These are phyloP conservation scores for Trifolium dubium DNA, from an alignment of 306 rosid genomes.

Conservation along the genomic window DNA sequence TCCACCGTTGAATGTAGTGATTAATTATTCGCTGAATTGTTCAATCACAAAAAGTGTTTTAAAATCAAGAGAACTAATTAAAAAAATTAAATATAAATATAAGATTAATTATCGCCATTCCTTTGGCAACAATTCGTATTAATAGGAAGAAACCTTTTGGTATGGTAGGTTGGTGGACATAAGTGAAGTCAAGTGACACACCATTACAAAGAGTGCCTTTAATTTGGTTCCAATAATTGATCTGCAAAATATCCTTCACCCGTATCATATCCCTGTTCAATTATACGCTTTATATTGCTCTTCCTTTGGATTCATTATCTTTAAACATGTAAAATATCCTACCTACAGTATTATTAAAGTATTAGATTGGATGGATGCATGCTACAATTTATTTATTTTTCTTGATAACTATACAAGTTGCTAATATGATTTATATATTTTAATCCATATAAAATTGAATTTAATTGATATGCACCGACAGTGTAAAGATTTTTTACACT, in stretches of 20 bases:
- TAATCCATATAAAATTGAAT: too few relatives aligned
- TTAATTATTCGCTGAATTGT: too few relatives aligned
- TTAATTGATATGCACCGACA: too few relatives aligned
- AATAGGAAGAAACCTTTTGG: background rate
- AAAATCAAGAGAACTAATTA: background rate
- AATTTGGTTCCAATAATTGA: constrained; percentile 38
- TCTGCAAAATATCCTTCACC: constrained; percentile 35
- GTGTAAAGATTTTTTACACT: too few relatives aligned
- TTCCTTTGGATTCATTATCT: constrained; percentile 8
- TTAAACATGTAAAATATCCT: background rate
- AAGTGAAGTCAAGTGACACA: background rate
- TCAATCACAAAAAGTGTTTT: too few relatives aligned
- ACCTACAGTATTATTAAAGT: too few relatives aligned
- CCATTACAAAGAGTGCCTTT: constrained; percentile 39
- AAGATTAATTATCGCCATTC: too few relatives aligned
- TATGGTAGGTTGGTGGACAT: background rate
- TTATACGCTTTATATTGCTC: background rate
- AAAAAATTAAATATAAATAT: background rate
- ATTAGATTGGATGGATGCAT: too few relatives aligned
- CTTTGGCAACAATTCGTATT: background rate
- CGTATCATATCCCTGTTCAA: constrained; percentile 20
- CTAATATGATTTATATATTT: background rate
- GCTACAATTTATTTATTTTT: too few relatives aligned
- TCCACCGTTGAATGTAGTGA: too few relatives aligned
- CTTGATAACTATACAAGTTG: background rate